Base-by-base conservation (phyloP, 2,329 filamentous ascomycete species). In the Pyrenochaeta sp. region DNA sequence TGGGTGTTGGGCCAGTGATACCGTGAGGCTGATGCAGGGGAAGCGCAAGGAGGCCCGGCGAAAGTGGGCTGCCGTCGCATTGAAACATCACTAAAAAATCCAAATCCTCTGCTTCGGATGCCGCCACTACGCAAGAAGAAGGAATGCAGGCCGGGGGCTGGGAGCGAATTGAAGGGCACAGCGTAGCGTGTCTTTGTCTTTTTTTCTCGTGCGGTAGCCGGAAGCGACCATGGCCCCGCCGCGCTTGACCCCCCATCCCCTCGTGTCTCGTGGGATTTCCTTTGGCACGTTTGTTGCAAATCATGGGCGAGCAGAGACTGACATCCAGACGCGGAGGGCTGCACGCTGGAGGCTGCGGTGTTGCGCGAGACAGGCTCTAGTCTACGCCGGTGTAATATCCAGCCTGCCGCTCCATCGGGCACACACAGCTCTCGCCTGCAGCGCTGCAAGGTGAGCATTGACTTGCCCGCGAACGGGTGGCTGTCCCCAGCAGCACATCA, bases 401-500 rank as follows among this genome's bases (percentile, higher is more conserved):
- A 53, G n/a, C 49, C 49, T 40, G 33, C 36, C 49, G 40, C 40
- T 42, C 21, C 27, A 7, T 42, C 40, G 40, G 40, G 40, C 40
- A 23, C 40, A 23, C 40, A 42, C 40, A 30, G 40, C 40, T 4
- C 40, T 42, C 40, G 7, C 11, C 21, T 41, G 21, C 21, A 29
- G 15, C 12, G 9, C 40, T 42, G 40, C 40, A 31, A 15, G 40
- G 21, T 31, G 44, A 43, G 52, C 48, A 47, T 47, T 43, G 52
- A 40, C 47, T 35, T 31, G 27, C 40, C 40, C 31, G 44, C 51
- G 43, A 57, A 51, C 51, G 54, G 43, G 46, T 46, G 46, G 40
- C 23, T 42, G 15, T 42, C 40, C 23, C 40, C 40, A 42, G 15
- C 39, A 41, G 39, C 47, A 36, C 31, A 47, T 50, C 51, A 57